Base-by-base conservation (phyloP, 2,329 filamentous ascomycete species). In the Botrytis cinerea region DNA sequence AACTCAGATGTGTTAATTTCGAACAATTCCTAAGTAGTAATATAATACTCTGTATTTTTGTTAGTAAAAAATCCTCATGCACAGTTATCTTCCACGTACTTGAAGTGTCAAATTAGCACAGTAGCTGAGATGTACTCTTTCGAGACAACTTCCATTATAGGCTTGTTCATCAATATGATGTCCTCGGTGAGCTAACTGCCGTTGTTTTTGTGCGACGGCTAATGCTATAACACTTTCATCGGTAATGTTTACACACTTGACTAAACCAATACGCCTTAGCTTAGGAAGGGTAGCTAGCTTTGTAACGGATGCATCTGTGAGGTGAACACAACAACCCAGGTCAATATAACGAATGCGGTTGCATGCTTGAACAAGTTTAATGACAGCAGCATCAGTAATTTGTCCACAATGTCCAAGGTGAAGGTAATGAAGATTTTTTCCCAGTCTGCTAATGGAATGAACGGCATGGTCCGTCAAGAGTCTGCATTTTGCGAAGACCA, bases 281-380 rank as follows among this genome's bases (percentile, higher is more conserved):
- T 99, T 99, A 4, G 96, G 96, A 9, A 99, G 87, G 22, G 89
- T 89, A 8, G 96, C 95, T 54, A 99, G 86, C 76, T 93, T 91
- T 75, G 88, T 92, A 25, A 99, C 92, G 35, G 95, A 98, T 18
- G 88, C 87, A 78, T 99, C 96, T 0, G 96, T 98, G 75, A 99
- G 85, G 78, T 93, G 91, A 22, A 88, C 89, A 83, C 96, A 99
- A 84, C 96, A 98, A n/a, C 96, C 96, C 61, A 99, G 85, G 81
- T 99, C 96, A 76, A 99, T 99, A 81, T 99, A 99, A 72, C 96
- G 89, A 77, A 99, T 98, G 38, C 96, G 90, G 80, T 95, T 98
- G 85, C 96, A 99, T 71, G 86, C 86, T 77, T 92, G 91, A 57
- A 98, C 94, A 46, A 99, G 86, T 72, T 90, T 91, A 78, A 93